Evolutionary conservation across 2,329 filamentous ascomycete genomes (phyloP), one percentile per base, ranked within the genome.

Genomic region (Niveomyces coronatus): DNA sequence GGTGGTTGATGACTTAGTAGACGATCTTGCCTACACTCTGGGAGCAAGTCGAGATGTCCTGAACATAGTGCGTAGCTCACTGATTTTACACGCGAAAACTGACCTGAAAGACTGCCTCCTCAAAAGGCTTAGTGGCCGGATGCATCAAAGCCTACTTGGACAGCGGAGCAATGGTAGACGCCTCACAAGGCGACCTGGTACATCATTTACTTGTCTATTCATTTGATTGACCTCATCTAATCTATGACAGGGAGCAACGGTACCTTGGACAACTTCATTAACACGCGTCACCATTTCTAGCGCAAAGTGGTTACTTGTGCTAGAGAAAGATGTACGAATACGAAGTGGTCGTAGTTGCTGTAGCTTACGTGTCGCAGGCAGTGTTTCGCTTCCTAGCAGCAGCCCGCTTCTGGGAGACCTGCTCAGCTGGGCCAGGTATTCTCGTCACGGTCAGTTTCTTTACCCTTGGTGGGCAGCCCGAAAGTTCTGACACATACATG

Each of bases 1-100:
- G 13, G 65, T 75, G 11, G 82, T 91, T 0, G 79, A 91, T 53
- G 67, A 68, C 20, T 74, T 85, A 31, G 73, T 91, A 0, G 82
- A 91, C 49, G 79, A 84, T 45, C 60, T 93, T 24, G 82, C 84
- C 1, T 76, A 70, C 39, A 85, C 82, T 0, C 69, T 91, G 13
- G 68, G 70, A 1, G 60, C 84, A 8, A 65, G 73, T 5, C 71
- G 85, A 23, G 67, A 73, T 39, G 65, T 72, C 13, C 60, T 91
- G 15, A 85, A 85, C 42, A 78, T 93, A 51, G 82, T 85, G 54
- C n/a, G n/a, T n/a, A 37, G 72, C 2, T 13, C 14, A 31, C 11
- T 4, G 5, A 16, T 8, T 15, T 4, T 10, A 20, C 11, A 5
- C 10, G 15, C 13, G 15, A 11, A 11, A 10, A 14, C 47, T 53